Evolutionary conservation across 1,284 basidiomycete genomes (phyloP), one percentile per base, ranked within the genome.

Genomic region (Marasmius fiardii): DNA sequence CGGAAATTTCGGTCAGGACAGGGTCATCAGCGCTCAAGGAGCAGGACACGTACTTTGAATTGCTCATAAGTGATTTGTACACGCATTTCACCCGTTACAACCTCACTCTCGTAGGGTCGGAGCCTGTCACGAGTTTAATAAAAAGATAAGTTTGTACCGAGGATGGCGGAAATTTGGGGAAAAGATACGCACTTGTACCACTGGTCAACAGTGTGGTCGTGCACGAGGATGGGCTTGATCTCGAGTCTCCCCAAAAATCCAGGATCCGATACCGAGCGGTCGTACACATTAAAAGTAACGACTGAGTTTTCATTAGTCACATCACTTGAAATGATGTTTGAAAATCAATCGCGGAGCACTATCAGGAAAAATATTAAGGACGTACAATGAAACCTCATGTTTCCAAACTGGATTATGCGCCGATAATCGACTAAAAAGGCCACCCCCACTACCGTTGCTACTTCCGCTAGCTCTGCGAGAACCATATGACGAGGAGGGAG

Each of bases 381-480:
- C 93, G 75, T 72, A 95, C 94, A 98, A 98, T 39, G 92, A 90
- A 48, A 98, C 96, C 72, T 98, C 90, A 72, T 98, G 95, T 75
- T 99, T 98, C 97, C 97, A 99, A 16, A 96, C 88, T 11, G 97
- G 96, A 74, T 95, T 98, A 68, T 92, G 85, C 43, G 90, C 79
- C 47, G 83, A 85, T 51, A 82, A 71, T 55, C 82, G 78, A 58
- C 83, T 83, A 63, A 90, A 87, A 43, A 90, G 75, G 20, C 74
- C 71, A 49, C 43, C 53, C 23, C 48, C 51, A 18, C 23, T 39
- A n/a, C 35, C 20, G 12, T 7, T 7, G 39, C 28, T 31, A 31
- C 28, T 31, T 10, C 28, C 28, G 47, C 28, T 49, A n/a, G 52
- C 48, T n/a, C 34, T 39, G 43, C 62, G 69, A 34, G 70, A 61